Evolutionary conservation across 2,329 filamentous ascomycete genomes (phyloP).

Genomic region (Blastomyces silverae): DNA sequence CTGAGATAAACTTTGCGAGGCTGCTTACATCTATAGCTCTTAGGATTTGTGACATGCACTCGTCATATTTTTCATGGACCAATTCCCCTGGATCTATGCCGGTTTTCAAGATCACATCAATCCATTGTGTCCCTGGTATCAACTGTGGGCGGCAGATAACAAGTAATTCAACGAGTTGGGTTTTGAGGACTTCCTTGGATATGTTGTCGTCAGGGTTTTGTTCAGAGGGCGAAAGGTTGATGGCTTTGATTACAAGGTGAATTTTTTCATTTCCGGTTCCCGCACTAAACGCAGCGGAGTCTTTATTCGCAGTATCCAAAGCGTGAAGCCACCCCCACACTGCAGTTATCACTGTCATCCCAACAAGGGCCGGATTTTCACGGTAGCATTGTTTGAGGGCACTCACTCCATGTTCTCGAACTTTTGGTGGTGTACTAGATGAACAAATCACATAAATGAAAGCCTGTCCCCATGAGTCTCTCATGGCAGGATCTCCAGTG

Average conservation of each 20-base stretch:
- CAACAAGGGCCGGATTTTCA: slow-evolving; percentile 52
- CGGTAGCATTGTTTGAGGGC: slow-evolving; percentile 61
- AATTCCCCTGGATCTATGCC: slow-evolving; percentile 77
- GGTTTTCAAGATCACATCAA: slow-evolving; percentile 73
- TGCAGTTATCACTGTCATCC: slow-evolving; percentile 59
- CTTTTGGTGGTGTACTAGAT: slow-evolving; percentile 51
- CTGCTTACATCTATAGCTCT: slow-evolving; percentile 50
- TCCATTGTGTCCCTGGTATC: slow-evolving; percentile 76
- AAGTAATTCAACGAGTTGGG: slow-evolving; percentile 68
- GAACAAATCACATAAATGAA: slow-evolving; percentile 72
- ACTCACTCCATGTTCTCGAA: slow-evolving; percentile 58
- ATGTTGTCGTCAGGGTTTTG: slow-evolving; percentile 32
- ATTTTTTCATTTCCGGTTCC: slow-evolving; percentile 61
- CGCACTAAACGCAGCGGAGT: slow-evolving; percentile 60
- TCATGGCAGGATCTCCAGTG: slow-evolving; percentile 43
- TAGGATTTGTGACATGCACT: slow-evolving; percentile 62
- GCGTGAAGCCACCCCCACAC: slow-evolving; percentile 73
- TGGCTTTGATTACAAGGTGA: slow-evolving; percentile 47
- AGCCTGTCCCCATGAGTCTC: slow-evolving; percentile 71
- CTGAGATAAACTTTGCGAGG: neutral
- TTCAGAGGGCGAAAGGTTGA: slow-evolving; percentile 32
- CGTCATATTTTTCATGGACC: slow-evolving; percentile 56
- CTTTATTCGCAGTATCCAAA: slow-evolving; percentile 66
- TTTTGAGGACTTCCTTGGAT: slow-evolving; percentile 50
- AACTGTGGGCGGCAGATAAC: slow-evolving; percentile 72